phyloP scores from a whole-genome alignment of 495 filamentous ascomycete genomes.

The Aspergillus mulundensis region DNA sequence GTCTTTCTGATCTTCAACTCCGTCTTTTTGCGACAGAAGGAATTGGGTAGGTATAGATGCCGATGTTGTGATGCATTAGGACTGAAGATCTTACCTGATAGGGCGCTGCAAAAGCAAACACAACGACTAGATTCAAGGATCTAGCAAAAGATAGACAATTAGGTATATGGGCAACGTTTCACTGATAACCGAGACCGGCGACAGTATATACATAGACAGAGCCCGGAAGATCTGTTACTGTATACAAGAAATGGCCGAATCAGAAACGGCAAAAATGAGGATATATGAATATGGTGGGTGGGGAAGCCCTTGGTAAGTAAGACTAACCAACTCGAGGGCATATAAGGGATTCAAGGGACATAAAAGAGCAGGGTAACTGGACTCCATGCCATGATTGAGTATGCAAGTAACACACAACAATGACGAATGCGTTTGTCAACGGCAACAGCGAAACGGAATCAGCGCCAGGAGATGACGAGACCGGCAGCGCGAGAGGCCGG shows the following conservation, averaged over 20 bases:
- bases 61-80: background rate
- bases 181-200: background rate
- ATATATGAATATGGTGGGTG: background rate
- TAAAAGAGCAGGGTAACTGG: slow-evolving; percentile 19
- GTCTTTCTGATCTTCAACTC: background rate
- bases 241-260: slow-evolving; percentile 3
- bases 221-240: slow-evolving; percentile 2
- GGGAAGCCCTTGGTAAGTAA: background rate
- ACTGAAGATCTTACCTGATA: slow-evolving; percentile 4
- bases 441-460: slow-evolving; percentile 14
- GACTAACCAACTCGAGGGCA: slow-evolving; percentile 6
- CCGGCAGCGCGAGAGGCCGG: slow-evolving; percentile 10
- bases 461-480: slow-evolving; percentile 13
- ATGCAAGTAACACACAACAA: slow-evolving; percentile 22
- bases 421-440: slow-evolving; percentile 25
- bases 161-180: background rate
- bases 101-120: slow-evolving; percentile 4
- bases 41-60: background rate
- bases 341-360: slow-evolving; percentile 21
- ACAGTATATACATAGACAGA: background rate
- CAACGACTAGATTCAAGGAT: background rate
- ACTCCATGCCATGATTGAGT: slow-evolving; percentile 13
- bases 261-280: background rate
- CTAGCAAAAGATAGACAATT: background rate
- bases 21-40: background rate